Percentiles rank a stretch among this genome's conserved stretches.
Conservation (phyloP, 495 filamentous ascomycete species). For the Cenococcum geophilum region DNA sequence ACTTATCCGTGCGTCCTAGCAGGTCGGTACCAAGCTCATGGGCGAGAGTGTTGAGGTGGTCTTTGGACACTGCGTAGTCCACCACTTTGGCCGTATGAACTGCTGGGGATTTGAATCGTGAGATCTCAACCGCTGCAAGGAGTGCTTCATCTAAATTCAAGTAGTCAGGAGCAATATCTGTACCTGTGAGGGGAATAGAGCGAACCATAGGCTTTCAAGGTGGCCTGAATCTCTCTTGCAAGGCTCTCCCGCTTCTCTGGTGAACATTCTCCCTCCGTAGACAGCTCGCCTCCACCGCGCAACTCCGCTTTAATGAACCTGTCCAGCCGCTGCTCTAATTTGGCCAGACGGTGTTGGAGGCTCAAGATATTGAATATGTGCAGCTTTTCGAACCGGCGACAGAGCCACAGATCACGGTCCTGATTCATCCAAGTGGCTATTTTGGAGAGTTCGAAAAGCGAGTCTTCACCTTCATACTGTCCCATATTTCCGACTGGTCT, state of each 20-base stretch:
- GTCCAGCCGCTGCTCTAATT: background rate
- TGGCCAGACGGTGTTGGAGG: background rate
- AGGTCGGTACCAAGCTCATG: background rate
- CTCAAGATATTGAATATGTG: background rate
- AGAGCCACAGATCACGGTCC: slow-evolving; percentile 1
- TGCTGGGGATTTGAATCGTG: background rate
- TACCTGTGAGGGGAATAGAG: background rate
- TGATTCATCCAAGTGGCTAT: background rate
- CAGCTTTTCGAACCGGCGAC: slow-evolving; percentile 1
- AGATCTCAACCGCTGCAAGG: background rate
- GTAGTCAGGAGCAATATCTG: background rate
- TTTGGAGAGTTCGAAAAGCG: background rate
- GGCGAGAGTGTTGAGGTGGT: background rate
- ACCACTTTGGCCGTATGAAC: background rate
- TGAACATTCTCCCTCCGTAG: background rate
- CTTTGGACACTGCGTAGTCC: background rate
- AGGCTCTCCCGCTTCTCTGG: background rate
- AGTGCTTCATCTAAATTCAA: background rate
- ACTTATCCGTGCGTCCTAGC: background rate
- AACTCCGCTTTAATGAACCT: background rate
- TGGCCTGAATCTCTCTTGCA: background rate
- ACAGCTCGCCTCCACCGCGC: background rate
- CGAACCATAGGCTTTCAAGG: background rate
- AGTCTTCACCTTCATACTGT: background rate
- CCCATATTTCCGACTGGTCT: too few species aligned